phyloP scores from a whole-genome alignment of 805 yeast genomes.

The Scheffersomyces amazonensis region DNA sequence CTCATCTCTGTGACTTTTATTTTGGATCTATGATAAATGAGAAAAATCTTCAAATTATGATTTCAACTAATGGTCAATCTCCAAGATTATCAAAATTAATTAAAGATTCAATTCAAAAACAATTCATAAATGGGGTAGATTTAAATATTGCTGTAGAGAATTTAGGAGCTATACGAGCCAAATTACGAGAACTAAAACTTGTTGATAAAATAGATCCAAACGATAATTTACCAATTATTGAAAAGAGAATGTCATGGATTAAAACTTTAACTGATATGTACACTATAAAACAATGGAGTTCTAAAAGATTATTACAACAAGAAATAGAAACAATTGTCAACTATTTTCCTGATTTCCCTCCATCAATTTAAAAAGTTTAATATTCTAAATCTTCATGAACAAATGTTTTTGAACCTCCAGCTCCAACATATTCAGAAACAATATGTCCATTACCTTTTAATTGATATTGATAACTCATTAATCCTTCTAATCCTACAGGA shows the following conservation, averaged over 20 bases:
- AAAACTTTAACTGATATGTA: conserved; percentile 60
- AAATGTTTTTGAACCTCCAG: conserved; percentile 81
- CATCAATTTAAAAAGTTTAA: conserved; percentile 16
- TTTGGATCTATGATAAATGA: conserved; percentile 75
- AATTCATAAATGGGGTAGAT: conserved; percentile 37
- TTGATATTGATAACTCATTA: conserved; percentile 93
- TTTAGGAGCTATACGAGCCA: conserved; percentile 53
- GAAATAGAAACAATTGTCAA: conserved; percentile 41
- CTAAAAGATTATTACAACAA: conserved; percentile 24
- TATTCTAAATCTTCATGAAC: conserved; percentile 63
- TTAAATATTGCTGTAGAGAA: conserved; percentile 60
- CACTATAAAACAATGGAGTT: conserved; percentile 59
- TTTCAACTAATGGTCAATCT: conserved; percentile 78
- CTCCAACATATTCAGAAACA: conserved; percentile 88
- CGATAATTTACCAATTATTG: conserved; percentile 48
- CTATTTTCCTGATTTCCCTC: conserved; percentile 52
- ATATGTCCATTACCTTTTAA: conserved; percentile 90
- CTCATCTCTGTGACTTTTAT: conserved; percentile 80
- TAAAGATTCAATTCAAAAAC: conserved; percentile 53
- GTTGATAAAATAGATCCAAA: no score
- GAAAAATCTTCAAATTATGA: conserved; percentile 76
- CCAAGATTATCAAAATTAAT: conserved; percentile 65
- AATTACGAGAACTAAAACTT: conserved; percentile 42
- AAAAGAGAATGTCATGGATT: conserved; percentile 70
- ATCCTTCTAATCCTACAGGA: conserved; percentile 96